phyloP scores from a whole-genome alignment of 306 rosid genomes.

The Calophaca sinica region DNA sequence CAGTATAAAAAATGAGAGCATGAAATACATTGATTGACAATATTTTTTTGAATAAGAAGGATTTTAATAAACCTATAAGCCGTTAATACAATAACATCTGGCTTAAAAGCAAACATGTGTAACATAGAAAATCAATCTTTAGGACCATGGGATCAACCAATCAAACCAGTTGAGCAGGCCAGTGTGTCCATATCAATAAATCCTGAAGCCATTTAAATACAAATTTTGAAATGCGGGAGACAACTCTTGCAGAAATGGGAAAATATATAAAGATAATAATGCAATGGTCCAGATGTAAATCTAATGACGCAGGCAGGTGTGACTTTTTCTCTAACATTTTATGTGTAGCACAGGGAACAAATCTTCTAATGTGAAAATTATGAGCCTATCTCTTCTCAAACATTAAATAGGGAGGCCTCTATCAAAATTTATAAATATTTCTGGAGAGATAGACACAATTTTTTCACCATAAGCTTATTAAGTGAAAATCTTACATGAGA shows the following conservation, averaged over 20 bases:
- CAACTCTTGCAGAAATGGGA: constrained; percentile 6
- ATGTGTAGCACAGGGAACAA: constrained; percentile 1
- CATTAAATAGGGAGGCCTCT: not conserved
- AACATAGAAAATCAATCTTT: constrained; percentile 10
- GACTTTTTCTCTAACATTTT: constrained; percentile 3
- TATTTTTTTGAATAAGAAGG: constrained; percentile 28
- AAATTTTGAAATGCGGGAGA: constrained; percentile 19
- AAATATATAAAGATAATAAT: constrained; percentile 19
- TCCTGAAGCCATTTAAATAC: not conserved
- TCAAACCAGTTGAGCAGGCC: constrained; percentile 34
- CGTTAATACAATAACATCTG: constrained; percentile 20
- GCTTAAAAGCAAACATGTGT: constrained; percentile 16
- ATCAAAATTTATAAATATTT: constrained; percentile 15
- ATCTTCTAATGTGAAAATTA: not conserved
- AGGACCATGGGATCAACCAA: constrained; percentile 25
- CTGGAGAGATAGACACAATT: not conserved
- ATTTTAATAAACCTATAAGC: constrained; percentile 22
- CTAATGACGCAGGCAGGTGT: constrained; percentile 15
- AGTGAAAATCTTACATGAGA: constrained; percentile 6
- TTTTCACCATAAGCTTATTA: constrained; percentile 10
- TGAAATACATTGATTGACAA: constrained; percentile 24
- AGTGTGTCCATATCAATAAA: constrained; percentile 9
- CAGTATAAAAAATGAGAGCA: constrained; percentile 2
- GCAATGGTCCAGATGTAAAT: constrained; percentile 13
- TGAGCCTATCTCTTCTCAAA: not conserved